These are phyloP conservation scores for Talaromyces sp. DNA, from an alignment of 2,329 filamentous ascomycete genomes.

Conservation along the genomic window DNA sequence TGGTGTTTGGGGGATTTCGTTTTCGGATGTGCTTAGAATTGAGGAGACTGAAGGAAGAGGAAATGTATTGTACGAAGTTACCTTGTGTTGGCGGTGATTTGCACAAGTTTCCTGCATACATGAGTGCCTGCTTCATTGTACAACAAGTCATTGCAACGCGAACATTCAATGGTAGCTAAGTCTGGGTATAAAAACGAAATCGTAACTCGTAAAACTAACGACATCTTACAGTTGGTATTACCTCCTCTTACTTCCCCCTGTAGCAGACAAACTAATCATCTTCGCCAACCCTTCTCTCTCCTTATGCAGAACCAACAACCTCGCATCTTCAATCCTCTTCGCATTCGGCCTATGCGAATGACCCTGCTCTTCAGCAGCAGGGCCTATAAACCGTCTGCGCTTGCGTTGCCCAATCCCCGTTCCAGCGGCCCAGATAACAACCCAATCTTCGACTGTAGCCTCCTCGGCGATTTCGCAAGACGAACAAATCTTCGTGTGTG, in stretches of 20 bases:
- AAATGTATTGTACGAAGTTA: not conserved
- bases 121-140: not conserved
- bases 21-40: conserved; percentile 10
- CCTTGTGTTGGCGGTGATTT: not conserved
- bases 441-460: conserved; percentile 61
- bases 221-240: not conserved
- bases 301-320: conserved; percentile 61
- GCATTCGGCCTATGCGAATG: conserved; percentile 43
- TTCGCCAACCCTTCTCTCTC: conserved; percentile 66
- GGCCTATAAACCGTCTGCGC: conserved; percentile 27
- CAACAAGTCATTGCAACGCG: not conserved
- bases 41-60: not conserved
- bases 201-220: conserved; percentile 13
- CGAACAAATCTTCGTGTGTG: conserved; percentile 68
- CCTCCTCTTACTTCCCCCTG: conserved; percentile 8
- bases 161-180: not conserved
- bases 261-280: conserved; percentile 51
- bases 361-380: conserved; percentile 17
- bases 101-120: not conserved
- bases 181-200: conserved; percentile 12
- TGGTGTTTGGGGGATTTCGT: conserved; percentile 8
- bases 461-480: conserved; percentile 58
- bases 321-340: conserved; percentile 60
- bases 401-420: conserved; percentile 32
- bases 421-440: conserved; percentile 66